phyloP scores from a whole-genome alignment of 2,329 filamentous ascomycete genomes.

The Penicillium sp. region DNA sequence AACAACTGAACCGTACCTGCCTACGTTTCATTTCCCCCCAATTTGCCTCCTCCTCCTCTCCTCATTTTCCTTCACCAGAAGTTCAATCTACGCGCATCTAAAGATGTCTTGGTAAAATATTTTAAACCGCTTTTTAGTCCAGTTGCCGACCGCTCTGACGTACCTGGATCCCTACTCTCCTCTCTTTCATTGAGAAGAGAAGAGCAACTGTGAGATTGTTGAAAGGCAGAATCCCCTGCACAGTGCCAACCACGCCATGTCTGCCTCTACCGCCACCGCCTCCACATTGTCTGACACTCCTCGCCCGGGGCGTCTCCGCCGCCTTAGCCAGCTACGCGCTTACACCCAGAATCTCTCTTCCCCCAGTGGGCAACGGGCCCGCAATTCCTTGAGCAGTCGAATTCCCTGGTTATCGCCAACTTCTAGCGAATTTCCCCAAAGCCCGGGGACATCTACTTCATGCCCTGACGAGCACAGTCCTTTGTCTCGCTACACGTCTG shows the following conservation, averaged over 20 bases:
- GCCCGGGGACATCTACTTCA: constrained; percentile 24
- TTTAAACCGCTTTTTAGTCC: constrained; percentile 6
- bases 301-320: constrained; percentile 39
- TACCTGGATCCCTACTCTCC: not conserved
- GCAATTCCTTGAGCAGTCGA: constrained; percentile 38
- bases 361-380: constrained; percentile 28
- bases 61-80: not conserved
- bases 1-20: not conserved
- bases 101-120: not conserved
- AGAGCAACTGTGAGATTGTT: not conserved
- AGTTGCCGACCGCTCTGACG: constrained; percentile 14
- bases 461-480: constrained; percentile 33
- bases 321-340: constrained; percentile 42
- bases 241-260: constrained; percentile 19
- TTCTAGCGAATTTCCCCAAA: constrained; percentile 18
- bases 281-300: constrained; percentile 34
- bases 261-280: constrained; percentile 38
- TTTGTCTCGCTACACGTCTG: constrained; percentile 24
- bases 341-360: constrained; percentile 36
- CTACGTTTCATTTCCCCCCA: not conserved
- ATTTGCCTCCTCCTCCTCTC: not conserved
- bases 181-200: too few relatives aligned
- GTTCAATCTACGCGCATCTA: not conserved
- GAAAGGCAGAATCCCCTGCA: not conserved
- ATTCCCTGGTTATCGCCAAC: constrained; percentile 37